Percentiles rank a stretch among this genome's conserved stretches.
Conservation (phyloP, 1,284 basidiomycete genomes). For the Ustilago sp. region DNA sequence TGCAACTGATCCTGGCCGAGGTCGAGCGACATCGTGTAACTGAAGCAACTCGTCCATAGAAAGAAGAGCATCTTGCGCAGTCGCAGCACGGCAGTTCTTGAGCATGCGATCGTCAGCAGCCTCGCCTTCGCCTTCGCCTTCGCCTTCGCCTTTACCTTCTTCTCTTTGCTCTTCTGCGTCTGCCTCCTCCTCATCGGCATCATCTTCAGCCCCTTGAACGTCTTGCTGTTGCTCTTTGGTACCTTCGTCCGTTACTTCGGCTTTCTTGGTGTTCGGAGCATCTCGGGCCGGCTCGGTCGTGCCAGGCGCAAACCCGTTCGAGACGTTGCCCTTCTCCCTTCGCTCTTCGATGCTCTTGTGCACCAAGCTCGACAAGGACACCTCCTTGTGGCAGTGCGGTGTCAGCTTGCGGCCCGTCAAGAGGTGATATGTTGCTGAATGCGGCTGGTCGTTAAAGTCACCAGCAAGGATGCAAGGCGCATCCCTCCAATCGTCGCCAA, state of each 20-base stretch:
- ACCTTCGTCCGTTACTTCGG: slow-evolving; percentile 64
- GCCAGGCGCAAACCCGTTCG: slow-evolving; percentile 40
- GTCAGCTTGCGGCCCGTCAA: slow-evolving; percentile 73
- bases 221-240: slow-evolving; percentile 1
- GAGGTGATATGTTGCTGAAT: slow-evolving; percentile 86
- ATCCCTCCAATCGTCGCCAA: slow-evolving; percentile 71
- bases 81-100: slow-evolving; percentile 79
- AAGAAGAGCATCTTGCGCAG: slow-evolving; percentile 79
- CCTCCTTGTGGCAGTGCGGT: slow-evolving; percentile 71
- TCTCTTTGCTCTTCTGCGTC: slow-evolving; percentile 1
- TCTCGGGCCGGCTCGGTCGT: slow-evolving; percentile 60
- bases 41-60: slow-evolving; percentile 75
- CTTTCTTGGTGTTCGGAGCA: slow-evolving; percentile 35
- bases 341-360: slow-evolving; percentile 80
- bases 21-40: slow-evolving; percentile 72
- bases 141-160: slow-evolving; percentile 20
- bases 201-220: slow-evolving; percentile 19
- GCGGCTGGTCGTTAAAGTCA: slow-evolving; percentile 92
- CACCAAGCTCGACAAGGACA: slow-evolving; percentile 80
- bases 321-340: slow-evolving; percentile 34
- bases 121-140: slow-evolving; percentile 29
- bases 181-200: slow-evolving; percentile 30
- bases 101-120: slow-evolving; percentile 75
- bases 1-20: slow-evolving; percentile 17
- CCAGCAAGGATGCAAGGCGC: slow-evolving; percentile 88